Evolutionary conservation across 2,329 filamentous ascomycete genomes (phyloP), one percentile per base, ranked within the genome.

Genomic region (Clonostachys rosea): DNA sequence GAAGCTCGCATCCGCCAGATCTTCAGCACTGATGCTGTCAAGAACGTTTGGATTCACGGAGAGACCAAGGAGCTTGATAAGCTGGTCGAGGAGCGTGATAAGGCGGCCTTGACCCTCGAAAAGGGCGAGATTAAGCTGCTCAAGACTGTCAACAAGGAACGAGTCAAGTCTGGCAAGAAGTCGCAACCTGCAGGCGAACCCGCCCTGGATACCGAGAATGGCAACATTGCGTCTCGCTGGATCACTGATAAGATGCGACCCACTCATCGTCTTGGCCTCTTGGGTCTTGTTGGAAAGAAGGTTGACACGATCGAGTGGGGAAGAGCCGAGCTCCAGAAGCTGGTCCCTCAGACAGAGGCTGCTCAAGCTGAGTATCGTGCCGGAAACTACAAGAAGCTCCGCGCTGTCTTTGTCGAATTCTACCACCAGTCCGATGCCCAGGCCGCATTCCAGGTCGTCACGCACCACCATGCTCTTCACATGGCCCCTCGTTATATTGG

Each of bases 371-470:
- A 79, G 37, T 84, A 89, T 58, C 76, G 78, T 37, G 69, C 75
- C 12, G 83, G 87, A 43, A 78, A 89, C 52, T 84, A 76, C 20
- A 74, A 79, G 46, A 76, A 78, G 54, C 72, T 86, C 46, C 81
- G 81, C 45, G 85, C 91, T 4, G 86, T 94, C n/a, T 97, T 99
- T 58, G 88, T 99, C 53, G 91, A 97, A 61, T 99, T 96, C 60
- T 78, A 81, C 52, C 83, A 80, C 5, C 89, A 95, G 61, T 79
- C 84, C 20, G 88, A 89, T 50, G 94, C 94, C 9, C 92, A 99
- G 64, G 74, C 78, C 48, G 91, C 92, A 20, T 95, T 79, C 66
- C 91, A 96, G 66, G 85, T 83, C 17, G 74, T 95, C 30, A 81
- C 89, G 7, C 89, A 94, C 67, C 89, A 94, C 63, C 81, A 88